Percentiles rank a stretch among this genome's conserved stretches.
phyloP scores from a whole-genome alignment of 257 asterid genomes.

The Thymus mandschuricus region DNA sequence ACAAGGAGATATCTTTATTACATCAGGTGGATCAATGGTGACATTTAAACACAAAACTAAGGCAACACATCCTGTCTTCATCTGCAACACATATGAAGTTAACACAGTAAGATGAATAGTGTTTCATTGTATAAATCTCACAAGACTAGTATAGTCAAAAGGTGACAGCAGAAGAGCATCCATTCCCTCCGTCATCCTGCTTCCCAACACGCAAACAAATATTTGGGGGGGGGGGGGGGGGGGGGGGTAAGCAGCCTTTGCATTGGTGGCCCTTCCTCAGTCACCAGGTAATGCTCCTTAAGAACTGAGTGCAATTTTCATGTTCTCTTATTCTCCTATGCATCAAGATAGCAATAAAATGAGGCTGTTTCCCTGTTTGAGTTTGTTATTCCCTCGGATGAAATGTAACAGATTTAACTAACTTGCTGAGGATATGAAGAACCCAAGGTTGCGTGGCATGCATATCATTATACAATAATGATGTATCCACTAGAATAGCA shows the following conservation, averaged over 20 bases:
- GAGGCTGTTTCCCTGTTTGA: constrained; percentile 1
- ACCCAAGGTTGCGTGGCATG: constrained; percentile 2
- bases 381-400: background rate
- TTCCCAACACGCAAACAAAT: background rate
- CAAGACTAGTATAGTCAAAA: background rate
- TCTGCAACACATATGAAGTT: constrained; percentile 61
- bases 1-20: constrained; percentile 98
- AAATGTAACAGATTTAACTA: background rate
- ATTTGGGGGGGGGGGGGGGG: background rate
- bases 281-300: background rate
- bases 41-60: constrained; percentile 95
- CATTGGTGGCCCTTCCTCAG: background rate
- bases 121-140: background rate
- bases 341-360: constrained; percentile 20
- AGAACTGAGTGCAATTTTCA: constrained; percentile 5
- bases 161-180: background rate
- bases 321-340: background rate
- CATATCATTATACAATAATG: background rate
- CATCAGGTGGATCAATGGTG: constrained; percentile 97
- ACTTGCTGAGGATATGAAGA: background rate
- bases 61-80: constrained; percentile 99
- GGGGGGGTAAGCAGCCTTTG: background rate
- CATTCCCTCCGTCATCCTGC: background rate
- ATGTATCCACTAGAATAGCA: background rate
- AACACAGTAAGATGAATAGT: constrained; percentile 16